Percentiles rank a stretch among this genome's conserved stretches.
phyloP scores from a whole-genome alignment of 208 protist genomes.

The Blechomonas ayalai region DNA sequence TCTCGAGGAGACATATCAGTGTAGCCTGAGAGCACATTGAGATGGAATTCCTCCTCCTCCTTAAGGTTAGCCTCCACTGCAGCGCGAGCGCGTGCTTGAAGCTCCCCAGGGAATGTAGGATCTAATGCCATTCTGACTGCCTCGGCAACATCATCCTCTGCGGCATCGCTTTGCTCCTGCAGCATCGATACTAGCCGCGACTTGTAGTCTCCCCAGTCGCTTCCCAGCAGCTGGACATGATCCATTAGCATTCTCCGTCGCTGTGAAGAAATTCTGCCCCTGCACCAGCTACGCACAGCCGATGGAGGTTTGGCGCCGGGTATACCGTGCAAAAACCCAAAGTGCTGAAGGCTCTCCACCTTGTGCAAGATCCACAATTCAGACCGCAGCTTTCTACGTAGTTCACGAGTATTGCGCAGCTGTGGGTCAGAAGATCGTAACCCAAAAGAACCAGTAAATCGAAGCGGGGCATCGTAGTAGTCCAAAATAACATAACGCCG shows the following conservation, averaged over 20 bases:
- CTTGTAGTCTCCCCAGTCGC: constrained; percentile 83
- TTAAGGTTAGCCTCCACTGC: constrained; percentile 29
- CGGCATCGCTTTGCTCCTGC: constrained; percentile 59
- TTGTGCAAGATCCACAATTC: constrained; percentile 87
- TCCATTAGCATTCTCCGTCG: constrained; percentile 11
- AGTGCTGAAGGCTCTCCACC: constrained; percentile 57
- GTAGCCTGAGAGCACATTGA: constrained; percentile 29
- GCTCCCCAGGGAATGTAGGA: constrained; percentile 59
- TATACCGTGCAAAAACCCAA: constrained; percentile 81
- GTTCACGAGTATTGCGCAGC: not conserved
- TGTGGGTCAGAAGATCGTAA: constrained; percentile 16
- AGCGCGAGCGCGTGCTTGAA: constrained; percentile 37
- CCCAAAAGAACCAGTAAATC: constrained; percentile 21
- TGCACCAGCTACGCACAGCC: constrained; percentile 17
- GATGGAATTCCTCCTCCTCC: constrained; percentile 48
- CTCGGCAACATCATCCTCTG: constrained; percentile 80
- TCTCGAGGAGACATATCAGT: constrained; percentile 46
- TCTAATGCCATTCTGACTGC: constrained; percentile 78
- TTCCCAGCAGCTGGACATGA: constrained; percentile 70
- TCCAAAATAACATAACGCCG: constrained; percentile 85
- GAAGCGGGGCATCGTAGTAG: constrained; percentile 80
- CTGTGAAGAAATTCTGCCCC: too few species aligned
- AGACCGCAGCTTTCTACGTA: constrained; percentile 55
- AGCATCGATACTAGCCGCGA: constrained; percentile 61
- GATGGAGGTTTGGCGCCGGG: constrained; percentile 67